These are phyloP conservation scores for Holtermannia corniformis DNA, from an alignment of 768 basidiomycete genomes.

Conservation along the genomic window DNA sequence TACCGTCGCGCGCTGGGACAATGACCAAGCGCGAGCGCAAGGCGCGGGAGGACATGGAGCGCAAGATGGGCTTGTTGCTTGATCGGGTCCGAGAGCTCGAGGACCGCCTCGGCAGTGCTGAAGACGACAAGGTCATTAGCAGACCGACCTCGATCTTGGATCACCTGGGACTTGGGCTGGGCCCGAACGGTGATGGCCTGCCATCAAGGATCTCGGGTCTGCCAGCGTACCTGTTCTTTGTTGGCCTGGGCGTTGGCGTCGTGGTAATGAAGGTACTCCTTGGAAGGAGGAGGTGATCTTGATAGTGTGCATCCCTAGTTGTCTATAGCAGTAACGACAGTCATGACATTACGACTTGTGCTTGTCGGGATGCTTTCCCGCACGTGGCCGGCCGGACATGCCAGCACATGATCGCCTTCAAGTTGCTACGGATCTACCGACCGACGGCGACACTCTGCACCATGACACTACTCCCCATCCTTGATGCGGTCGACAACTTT, in stretches of 20 bases:
- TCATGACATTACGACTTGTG: no score
- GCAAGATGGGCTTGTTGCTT: conserved; percentile 12
- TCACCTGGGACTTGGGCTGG: conserved; percentile 4
- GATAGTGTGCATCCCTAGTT: no score
- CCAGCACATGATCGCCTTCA: no score
- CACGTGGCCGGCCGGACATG: no score
- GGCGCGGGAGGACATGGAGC: conserved; percentile 8
- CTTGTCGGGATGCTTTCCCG: no score
- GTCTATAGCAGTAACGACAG: no score
- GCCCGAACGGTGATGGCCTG: conserved; percentile 13
- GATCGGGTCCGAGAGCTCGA: conserved; percentile 21
- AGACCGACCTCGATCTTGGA: conserved; percentile 6
- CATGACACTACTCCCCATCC: conserved; percentile 14
- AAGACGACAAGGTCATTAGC: conserved; percentile 6
- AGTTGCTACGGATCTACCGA: no score
- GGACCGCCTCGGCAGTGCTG: conserved; percentile 3
- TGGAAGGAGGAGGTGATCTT: conserved; percentile 6
- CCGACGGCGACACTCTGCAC: no score
- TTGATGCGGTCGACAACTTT: conserved; percentile 28
- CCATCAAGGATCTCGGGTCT: conserved; percentile 23
- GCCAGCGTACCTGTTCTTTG: conserved; percentile 31
- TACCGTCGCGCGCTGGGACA: no score
- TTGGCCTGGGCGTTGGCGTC: conserved; percentile 34
- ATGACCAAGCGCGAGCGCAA: neutral
- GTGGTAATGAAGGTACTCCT: conserved; percentile 27